These are phyloP conservation scores for Tylopilus plumbeoviolaceoides DNA, from an alignment of 768 basidiomycete genomes.

Conservation along the genomic window DNA sequence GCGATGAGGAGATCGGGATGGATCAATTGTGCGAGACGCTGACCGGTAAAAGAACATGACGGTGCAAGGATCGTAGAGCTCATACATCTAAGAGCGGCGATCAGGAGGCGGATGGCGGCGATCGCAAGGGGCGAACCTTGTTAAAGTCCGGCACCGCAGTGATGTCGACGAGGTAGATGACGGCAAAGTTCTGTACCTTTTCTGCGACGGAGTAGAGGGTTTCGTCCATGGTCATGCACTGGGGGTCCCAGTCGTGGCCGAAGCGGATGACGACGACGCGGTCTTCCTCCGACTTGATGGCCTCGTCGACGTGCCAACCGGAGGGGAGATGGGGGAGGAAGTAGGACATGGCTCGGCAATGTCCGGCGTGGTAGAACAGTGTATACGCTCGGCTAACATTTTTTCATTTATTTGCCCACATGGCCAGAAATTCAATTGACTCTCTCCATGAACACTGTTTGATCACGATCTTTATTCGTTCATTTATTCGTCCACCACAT, in stretches of 20 bases:
- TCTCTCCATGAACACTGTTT: too few relatives aligned
- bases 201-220: constrained; percentile 89
- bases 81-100: constrained; percentile 78
- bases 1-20: not conserved
- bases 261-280: constrained; percentile 92
- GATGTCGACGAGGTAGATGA: constrained; percentile 93
- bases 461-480: too few relatives aligned
- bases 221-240: constrained; percentile 99
- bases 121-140: constrained; percentile 48
- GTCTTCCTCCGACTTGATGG: constrained; percentile 97
- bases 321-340: constrained; percentile 85
- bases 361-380: too few relatives aligned
- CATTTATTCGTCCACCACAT: too few relatives aligned
- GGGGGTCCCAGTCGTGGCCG: constrained; percentile 88
- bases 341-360: constrained; percentile 61
- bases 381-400: too few relatives aligned
- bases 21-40: constrained; percentile 19
- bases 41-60: constrained; percentile 99
- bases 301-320: constrained; percentile 99
- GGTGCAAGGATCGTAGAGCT: constrained; percentile 94
- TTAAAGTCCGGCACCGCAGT: constrained; percentile 98
- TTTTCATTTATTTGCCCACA: too few relatives aligned
- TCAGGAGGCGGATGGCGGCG: not conserved
- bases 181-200: constrained; percentile 97
- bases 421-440: too few relatives aligned